These are phyloP conservation scores for Phytophthora boehmeriae DNA, from an alignment of 352 stramenopile species.

Conservation along the genomic window DNA sequence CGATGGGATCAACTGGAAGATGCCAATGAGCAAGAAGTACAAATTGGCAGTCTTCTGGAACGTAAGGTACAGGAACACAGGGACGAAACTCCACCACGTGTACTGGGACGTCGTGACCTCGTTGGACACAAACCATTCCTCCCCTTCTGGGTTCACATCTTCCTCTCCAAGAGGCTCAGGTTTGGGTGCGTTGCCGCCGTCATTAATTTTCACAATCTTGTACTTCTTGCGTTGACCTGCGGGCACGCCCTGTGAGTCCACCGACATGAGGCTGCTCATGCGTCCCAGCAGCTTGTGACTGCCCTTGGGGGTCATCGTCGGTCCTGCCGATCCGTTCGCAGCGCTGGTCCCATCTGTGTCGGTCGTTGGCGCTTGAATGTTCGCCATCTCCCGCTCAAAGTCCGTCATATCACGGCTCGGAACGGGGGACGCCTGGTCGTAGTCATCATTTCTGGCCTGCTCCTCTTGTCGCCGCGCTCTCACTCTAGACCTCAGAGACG, in stretches of 20 bases:
- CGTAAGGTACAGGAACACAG: conserved; percentile 86
- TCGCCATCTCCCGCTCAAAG: conserved; percentile 61
- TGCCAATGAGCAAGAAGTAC: conserved; percentile 90
- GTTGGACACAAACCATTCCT: conserved; percentile 70
- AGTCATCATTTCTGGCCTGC: conserved; percentile 39
- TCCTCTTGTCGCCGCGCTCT: conserved; percentile 61
- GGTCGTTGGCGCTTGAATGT: conserved; percentile 13
- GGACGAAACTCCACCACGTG: conserved; percentile 89
- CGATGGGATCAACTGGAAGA: conserved; percentile 87
- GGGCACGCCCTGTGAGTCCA: conserved; percentile 47
- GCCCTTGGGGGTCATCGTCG: conserved; percentile 36
- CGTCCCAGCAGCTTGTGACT: conserved; percentile 36
- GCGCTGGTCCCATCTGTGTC: conserved; percentile 20
- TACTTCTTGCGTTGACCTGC: conserved; percentile 47
- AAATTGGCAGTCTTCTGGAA: conserved; percentile 91
- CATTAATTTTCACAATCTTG: conserved; percentile 80
- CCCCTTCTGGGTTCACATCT: conserved; percentile 21
- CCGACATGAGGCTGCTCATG: conserved; percentile 66
- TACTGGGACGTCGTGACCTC: conserved; percentile 89
- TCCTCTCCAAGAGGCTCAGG: conserved; percentile 15
- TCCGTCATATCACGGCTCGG: conserved; percentile 40
- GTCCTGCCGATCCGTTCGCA: conserved; percentile 11
- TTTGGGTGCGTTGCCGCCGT: conserved; percentile 40
- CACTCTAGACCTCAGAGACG: conserved; percentile 58
- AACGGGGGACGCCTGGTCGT: conserved; percentile 30